Percentiles rank a stretch among this genome's conserved stretches.
phyloP scores from a whole-genome alignment of 2,329 filamentous ascomycete species.

The Clarireedia paspali region DNA sequence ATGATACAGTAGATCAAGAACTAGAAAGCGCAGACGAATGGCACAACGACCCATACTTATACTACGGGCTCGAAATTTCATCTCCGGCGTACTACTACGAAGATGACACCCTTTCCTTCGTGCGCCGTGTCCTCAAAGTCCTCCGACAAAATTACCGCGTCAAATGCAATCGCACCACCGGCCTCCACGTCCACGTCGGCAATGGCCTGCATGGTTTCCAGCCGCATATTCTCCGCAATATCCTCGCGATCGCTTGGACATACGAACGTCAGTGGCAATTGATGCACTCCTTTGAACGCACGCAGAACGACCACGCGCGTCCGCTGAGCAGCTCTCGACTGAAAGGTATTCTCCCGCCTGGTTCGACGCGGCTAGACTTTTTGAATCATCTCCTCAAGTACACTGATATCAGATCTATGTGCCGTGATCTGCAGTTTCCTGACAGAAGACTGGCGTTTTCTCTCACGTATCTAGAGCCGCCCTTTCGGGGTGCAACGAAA shows the following conservation, averaged over 20 bases:
- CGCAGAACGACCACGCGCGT: not conserved
- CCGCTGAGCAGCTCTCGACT: not conserved
- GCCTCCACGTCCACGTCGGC: conserved; percentile 30
- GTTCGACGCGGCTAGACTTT: not conserved
- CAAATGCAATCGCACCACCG: conserved; percentile 19
- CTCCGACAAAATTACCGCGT: conserved; percentile 15
- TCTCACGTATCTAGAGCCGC: not conserved
- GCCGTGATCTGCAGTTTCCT: too few relatives aligned
- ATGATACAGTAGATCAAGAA: too few relatives aligned
- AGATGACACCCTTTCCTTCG: not conserved
- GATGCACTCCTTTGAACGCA: not conserved
- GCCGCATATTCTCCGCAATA: conserved; percentile 22
- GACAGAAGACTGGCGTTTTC: not conserved
- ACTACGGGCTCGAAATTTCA: not conserved
- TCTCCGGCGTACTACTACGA: conserved; percentile 4
- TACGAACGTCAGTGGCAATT: conserved; percentile 23
- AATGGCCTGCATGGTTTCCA: conserved; percentile 19
- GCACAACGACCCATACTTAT: too few relatives aligned
- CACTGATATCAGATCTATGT: not conserved
- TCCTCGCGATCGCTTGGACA: conserved; percentile 22
- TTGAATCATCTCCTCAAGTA: not conserved
- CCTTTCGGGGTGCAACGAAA: not conserved
- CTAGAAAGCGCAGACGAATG: too few relatives aligned
- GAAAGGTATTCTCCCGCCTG: not conserved
- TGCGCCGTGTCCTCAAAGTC: conserved; percentile 6